phyloP scores from a whole-genome alignment of 176 grass and related monocot species.

The Poa annua region DNA sequence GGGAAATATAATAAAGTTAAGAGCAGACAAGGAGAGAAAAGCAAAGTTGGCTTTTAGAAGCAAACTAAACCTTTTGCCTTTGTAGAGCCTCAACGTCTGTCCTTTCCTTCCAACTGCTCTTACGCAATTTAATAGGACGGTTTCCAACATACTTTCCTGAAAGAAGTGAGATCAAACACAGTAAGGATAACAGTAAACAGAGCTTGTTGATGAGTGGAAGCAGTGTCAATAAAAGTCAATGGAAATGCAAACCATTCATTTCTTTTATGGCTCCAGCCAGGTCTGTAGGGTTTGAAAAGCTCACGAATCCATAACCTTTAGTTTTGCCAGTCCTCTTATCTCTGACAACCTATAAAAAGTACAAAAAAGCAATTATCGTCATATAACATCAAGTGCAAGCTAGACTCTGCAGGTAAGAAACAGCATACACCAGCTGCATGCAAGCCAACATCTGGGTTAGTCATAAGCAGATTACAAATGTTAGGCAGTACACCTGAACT shows the following conservation, averaged over 20 bases:
- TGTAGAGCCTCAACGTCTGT: constrained; percentile 87
- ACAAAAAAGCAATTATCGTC: constrained; percentile 14
- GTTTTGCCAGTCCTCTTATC: constrained; percentile 99
- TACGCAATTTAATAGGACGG: constrained; percentile 95
- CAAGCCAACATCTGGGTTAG: constrained; percentile 7
- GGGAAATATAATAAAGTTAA: constrained; percentile 31
- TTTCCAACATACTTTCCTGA: constrained; percentile 97
- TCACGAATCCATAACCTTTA: constrained; percentile 98
- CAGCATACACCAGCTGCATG: not conserved
- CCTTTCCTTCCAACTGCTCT: constrained; percentile 98
- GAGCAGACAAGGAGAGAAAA: constrained; percentile 19
- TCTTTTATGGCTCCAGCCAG: constrained; percentile 96
- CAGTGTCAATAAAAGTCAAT: not conserved
- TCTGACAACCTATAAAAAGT: constrained; percentile 73
- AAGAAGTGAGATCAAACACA: constrained; percentile 31
- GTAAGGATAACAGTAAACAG: constrained; percentile 29
- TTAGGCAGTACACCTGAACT: constrained; percentile 7
- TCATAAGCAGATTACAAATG: constrained; percentile 1
- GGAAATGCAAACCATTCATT: constrained; percentile 84
- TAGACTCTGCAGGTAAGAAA: constrained; percentile 20
- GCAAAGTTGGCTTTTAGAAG: not conserved
- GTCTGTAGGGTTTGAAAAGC: constrained; percentile 93
- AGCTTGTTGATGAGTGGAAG: constrained; percentile 6
- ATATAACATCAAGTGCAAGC: constrained; percentile 32
- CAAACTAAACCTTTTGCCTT: constrained; percentile 72